Conservation (phyloP, 129 eudicot genomes). For the Flaveria trinervia region DNA sequence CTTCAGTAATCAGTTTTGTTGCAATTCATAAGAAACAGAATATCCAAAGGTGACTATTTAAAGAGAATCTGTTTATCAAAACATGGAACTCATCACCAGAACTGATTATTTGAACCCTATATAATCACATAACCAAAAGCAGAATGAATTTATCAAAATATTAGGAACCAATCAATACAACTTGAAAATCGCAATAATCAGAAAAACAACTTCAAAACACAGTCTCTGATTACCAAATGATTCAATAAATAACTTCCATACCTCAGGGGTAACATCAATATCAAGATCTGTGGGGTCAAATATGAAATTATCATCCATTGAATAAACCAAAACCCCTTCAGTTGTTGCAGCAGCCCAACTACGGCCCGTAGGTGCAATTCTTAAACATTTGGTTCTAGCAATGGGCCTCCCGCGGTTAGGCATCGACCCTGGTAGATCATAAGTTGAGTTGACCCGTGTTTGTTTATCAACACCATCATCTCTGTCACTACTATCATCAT, state of each 20-base stretch:
- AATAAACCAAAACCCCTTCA: slow-evolving; percentile 87
- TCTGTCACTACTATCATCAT: slow-evolving; percentile 71
- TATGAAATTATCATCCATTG: slow-evolving; percentile 89
- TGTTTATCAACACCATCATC: slow-evolving; percentile 92
- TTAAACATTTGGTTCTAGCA: slow-evolving; percentile 80
- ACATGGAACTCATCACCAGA: too few relatives aligned
- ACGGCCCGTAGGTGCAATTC: slow-evolving; percentile 92
- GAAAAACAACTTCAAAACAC: not conserved
- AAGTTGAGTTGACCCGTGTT: slow-evolving; percentile 54
- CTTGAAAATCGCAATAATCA: not conserved
- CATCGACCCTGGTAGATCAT: slow-evolving; percentile 85
- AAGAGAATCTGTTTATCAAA: too few relatives aligned
- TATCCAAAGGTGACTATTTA: not conserved
- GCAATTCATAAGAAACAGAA: not conserved
- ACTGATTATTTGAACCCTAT: not conserved
- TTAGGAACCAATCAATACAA: not conserved
- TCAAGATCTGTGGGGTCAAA: slow-evolving; percentile 99
- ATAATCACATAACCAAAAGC: not conserved
- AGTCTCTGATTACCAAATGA: not conserved
- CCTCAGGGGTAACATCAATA: slow-evolving; percentile 97
- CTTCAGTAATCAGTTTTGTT: not conserved
- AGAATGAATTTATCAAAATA: not conserved
- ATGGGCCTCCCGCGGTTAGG: slow-evolving; percentile 86
- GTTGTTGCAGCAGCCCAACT: slow-evolving; percentile 98
- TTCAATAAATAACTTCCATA: slow-evolving; percentile 11